phyloP scores from a whole-genome alignment of 176 grass and related monocot genomes.

The Pontederia paniculata region DNA sequence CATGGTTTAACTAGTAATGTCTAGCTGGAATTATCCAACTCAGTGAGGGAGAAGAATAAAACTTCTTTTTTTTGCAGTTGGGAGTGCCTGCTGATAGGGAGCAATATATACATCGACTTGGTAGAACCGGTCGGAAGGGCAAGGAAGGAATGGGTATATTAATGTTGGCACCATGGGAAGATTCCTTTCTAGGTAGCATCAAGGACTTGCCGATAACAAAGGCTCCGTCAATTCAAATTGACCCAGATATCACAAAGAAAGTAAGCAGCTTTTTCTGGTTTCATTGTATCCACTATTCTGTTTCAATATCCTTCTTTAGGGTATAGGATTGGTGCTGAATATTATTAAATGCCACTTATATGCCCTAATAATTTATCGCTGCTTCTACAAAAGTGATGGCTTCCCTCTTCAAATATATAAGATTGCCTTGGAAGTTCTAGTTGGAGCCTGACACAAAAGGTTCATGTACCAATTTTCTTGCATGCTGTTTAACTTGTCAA shows the following conservation, averaged over 20 bases:
- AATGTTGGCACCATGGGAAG: slow-evolving; percentile 79
- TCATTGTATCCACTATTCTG: neutral
- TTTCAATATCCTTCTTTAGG: neutral
- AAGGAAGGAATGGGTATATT: slow-evolving; percentile 71
- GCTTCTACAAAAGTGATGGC: no score
- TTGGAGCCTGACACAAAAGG: no score
- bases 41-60: no score
- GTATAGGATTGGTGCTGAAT: no score
- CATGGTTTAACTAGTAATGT: no score
- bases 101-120: slow-evolving; percentile 93
- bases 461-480: no score
- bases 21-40: no score
- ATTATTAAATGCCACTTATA: no score
- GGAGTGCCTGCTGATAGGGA: slow-evolving; percentile 69
- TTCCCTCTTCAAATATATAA: no score
- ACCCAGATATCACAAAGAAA: slow-evolving; percentile 31
- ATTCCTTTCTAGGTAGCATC: slow-evolving; percentile 40
- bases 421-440: no score
- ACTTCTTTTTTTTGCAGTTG: slow-evolving; percentile 22
- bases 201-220: slow-evolving; percentile 67
- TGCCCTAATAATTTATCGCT: no score
- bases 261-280: slow-evolving; percentile 27
- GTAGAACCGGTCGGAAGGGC: slow-evolving; percentile 75
- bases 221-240: slow-evolving; percentile 21
- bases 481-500: no score